Base-by-base conservation (phyloP, 2,329 filamentous ascomycete species). In the Hymenoscyphus scutula region DNA sequence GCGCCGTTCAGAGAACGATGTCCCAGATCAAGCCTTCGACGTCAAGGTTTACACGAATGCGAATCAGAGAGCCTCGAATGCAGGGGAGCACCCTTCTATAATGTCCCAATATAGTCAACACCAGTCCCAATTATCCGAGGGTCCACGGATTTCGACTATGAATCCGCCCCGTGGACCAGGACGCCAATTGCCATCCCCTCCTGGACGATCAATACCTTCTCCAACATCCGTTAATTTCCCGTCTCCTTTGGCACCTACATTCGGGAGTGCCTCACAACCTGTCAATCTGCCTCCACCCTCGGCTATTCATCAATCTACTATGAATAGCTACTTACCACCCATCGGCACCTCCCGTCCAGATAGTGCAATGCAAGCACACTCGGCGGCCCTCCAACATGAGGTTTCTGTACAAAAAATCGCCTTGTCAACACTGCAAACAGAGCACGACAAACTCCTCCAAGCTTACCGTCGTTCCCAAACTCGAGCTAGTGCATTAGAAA, bases 321-420 rank as follows among this genome's bases (percentile, higher is more conserved):
- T 57, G 13, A 62, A 59, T 34, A 58, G 59, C 29, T 67, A 69
- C 56, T 61, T 73, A 32, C 70, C 71, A 34, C 68, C 70, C 5
- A 70, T 72, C 15, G 60, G 62, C 25, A 53, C 67, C 8, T 41
- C 62, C n/a, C 68, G 64, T 38, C 34, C 68, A 8, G 71, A 73
- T 55, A 62, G 53, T 23, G 72, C 71, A 53, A 64, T 73, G 53
- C 70, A 72, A 56, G 66, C 66, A 5, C 72, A 73, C 58, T 66
- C 72, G 15, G 70, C 72, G 15, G 69, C 70, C 57, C 75, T 84
- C 7, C 82, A 84, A 66, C 81, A 51, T 25, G 53, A 54, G n/a
- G 53, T 54, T n/a, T 56, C 54, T 25, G 54, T 56, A 19, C 54
- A 56, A 23, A 56, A 56, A 29, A 56, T 56, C 23, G 54, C 54